Percentiles rank a stretch among this genome's conserved stretches.
phyloP scores from a whole-genome alignment of 192 early-diverging fungal species.

The Coemansia sp. region DNA sequence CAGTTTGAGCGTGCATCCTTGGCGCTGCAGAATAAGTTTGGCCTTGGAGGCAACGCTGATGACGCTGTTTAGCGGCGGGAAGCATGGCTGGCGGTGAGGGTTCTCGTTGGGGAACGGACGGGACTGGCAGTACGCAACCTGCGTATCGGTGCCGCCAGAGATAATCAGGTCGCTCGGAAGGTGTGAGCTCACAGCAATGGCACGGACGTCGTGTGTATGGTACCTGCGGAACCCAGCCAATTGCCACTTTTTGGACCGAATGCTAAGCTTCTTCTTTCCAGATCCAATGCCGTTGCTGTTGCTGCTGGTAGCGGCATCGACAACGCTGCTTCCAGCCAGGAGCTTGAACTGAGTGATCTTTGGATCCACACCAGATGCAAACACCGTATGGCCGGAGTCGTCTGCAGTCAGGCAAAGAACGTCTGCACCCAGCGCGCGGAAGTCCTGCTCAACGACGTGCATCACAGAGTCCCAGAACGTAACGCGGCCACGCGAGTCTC shows the following conservation, averaged over 20 bases:
- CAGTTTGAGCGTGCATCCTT: conserved; percentile 65
- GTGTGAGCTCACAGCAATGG: conserved; percentile 73
- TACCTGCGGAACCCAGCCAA: conserved; percentile 79
- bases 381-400: conserved; percentile 65
- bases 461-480: conserved; percentile 78
- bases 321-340: conserved; percentile 28
- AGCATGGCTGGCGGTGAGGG: conserved; percentile 60
- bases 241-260: conserved; percentile 60
- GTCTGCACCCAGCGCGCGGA: conserved; percentile 79
- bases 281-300: not conserved
- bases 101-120: conserved; percentile 58
- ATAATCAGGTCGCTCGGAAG: conserved; percentile 66
- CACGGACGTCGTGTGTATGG: conserved; percentile 92
- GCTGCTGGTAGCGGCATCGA: not conserved
- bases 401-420: conserved; percentile 77
- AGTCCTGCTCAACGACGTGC: conserved; percentile 64
- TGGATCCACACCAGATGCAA: conserved; percentile 86
- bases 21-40: conserved; percentile 60
- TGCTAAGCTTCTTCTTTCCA: not conserved
- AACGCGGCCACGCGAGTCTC: conserved; percentile 87
- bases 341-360: conserved; percentile 69
- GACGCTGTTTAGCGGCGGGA: conserved; percentile 57
- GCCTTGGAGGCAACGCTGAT: conserved; percentile 60
- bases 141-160: conserved; percentile 81
- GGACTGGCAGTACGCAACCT: conserved; percentile 59